Percentiles rank a stretch among this genome's conserved stretches.
These are phyloP conservation scores for Yamadazyma conglobata DNA, from an alignment of 1,139 yeast genomes.

Conservation along the genomic window DNA sequence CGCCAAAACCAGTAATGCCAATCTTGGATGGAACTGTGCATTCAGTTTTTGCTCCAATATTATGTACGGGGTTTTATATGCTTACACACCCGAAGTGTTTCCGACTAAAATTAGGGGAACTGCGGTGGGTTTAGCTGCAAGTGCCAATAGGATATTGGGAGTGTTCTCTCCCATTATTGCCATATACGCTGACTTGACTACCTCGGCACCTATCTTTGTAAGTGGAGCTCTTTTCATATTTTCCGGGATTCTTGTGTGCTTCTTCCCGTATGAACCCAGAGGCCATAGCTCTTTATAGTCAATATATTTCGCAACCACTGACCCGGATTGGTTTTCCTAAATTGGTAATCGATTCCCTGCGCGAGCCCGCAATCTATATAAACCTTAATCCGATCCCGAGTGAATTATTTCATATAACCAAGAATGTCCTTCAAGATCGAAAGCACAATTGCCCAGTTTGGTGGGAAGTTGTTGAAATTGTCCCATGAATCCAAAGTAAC, in stretches of 20 bases:
- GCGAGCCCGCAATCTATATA: not conserved
- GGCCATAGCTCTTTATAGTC: slow-evolving; percentile 15
- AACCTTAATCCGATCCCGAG: too few species aligned
- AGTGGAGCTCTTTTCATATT: slow-evolving; percentile 40
- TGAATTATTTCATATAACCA: not conserved
- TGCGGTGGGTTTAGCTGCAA: slow-evolving; percentile 42
- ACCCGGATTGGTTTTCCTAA: slow-evolving; percentile 3
- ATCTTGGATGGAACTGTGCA: slow-evolving; percentile 44
- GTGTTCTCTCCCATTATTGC: slow-evolving; percentile 46
- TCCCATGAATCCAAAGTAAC: slow-evolving; percentile 67
- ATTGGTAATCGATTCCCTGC: slow-evolving; percentile 5
- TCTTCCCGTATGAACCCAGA: slow-evolving; percentile 42
- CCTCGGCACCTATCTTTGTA: slow-evolving; percentile 43
- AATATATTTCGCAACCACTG: not conserved
- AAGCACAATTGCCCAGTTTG: slow-evolving; percentile 62
- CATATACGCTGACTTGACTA: slow-evolving; percentile 39
- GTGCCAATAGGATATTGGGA: slow-evolving; percentile 40
- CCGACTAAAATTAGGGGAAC: slow-evolving; percentile 41
- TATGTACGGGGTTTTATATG: slow-evolving; percentile 45
- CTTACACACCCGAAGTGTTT: slow-evolving; percentile 45
- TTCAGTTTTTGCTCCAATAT: slow-evolving; percentile 40
- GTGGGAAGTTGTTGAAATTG: slow-evolving; percentile 74
- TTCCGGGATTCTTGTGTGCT: slow-evolving; percentile 31
- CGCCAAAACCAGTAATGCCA: slow-evolving; percentile 35
- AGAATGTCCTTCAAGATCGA: slow-evolving; percentile 51